Evolutionary conservation across 2,329 filamentous ascomycete species (phyloP).

Genomic region (Cladophialophora immunda): DNA sequence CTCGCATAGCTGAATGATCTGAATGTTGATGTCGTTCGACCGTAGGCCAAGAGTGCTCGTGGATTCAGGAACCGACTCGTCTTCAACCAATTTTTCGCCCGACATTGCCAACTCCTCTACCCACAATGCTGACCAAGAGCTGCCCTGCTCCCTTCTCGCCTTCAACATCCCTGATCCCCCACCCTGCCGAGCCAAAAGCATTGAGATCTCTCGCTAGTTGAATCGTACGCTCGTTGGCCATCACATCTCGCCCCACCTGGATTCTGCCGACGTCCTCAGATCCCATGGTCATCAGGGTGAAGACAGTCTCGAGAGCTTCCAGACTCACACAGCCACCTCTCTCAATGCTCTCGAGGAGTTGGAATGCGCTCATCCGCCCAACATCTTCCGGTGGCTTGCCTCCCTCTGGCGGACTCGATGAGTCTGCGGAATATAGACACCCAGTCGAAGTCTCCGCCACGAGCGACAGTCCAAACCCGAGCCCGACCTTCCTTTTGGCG

Average conservation of each 20-base stretch:
- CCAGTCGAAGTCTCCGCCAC: slow-evolving; percentile 93
- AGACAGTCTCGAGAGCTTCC: slow-evolving; percentile 75
- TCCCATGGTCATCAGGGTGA: slow-evolving; percentile 97
- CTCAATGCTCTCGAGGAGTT: slow-evolving; percentile 83
- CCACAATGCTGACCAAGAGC: slow-evolving; percentile 89
- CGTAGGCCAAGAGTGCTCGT: background rate
- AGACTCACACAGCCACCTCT: slow-evolving; percentile 82
- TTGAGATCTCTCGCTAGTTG: slow-evolving; percentile 83
- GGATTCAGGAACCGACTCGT: background rate
- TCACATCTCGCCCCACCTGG: slow-evolving; percentile 79
- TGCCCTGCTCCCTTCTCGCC: slow-evolving; percentile 69
- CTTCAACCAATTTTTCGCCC: slow-evolving; percentile 81
- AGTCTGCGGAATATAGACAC: slow-evolving; percentile 87
- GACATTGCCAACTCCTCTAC: slow-evolving; percentile 91
- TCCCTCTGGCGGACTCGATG: slow-evolving; percentile 75
- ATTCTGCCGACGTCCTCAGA: slow-evolving; percentile 92
- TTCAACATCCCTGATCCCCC: slow-evolving; percentile 82
- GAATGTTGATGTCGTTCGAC: background rate
- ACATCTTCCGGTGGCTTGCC: slow-evolving; percentile 90
- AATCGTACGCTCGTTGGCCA: slow-evolving; percentile 82
- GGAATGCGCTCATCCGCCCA: slow-evolving; percentile 85
- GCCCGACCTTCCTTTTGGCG: slow-evolving; percentile 71
- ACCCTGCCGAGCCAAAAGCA: slow-evolving; percentile 88
- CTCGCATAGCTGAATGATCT: background rate
- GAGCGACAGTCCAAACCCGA: slow-evolving; percentile 89